Conservation (phyloP, 108 stramenopile genomes). For the Skeletonema costatum region DNA sequence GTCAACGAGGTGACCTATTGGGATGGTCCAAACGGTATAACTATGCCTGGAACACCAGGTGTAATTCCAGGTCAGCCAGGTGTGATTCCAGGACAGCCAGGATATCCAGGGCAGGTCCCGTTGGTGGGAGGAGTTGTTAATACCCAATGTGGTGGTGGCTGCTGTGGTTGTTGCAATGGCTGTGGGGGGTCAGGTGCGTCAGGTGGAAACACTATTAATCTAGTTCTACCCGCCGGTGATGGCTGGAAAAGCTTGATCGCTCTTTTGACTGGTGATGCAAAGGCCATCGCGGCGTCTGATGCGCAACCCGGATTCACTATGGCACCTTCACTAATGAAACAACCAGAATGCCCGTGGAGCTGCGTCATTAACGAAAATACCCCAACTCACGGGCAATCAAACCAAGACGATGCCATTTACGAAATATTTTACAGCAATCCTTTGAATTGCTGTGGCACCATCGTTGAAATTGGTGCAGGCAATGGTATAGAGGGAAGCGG, state of each 20-base stretch:
- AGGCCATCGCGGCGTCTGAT: not conserved
- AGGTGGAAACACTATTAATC: conserved; percentile 1
- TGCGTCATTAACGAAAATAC: conserved; percentile 45
- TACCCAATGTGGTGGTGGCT: conserved; percentile 15
- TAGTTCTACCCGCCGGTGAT: not conserved
- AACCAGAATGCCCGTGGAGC: conserved; percentile 21
- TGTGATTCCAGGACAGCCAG: not conserved
- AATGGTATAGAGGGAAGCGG: conserved; percentile 30
- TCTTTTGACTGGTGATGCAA: not conserved
- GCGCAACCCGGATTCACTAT: not conserved
- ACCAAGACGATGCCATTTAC: conserved; percentile 57
- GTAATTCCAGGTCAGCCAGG: not conserved
- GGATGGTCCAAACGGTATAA: not conserved
- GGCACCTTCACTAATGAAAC: conserved; percentile 1
- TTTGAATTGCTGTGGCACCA: conserved; percentile 51
- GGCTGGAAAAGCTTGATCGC: not conserved
- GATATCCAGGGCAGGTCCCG: not conserved
- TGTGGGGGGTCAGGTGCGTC: conserved; percentile 10
- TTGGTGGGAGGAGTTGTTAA: conserved; percentile 10
- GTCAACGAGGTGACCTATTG: not conserved
- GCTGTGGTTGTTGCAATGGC: conserved; percentile 13
- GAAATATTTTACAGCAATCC: conserved; percentile 61
- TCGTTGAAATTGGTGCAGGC: conserved; percentile 57
- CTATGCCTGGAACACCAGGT: not conserved
- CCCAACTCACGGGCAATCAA: conserved; percentile 35